Evolutionary conservation across 139 green algal genomes (phyloP).

Genomic region (Yamagishiella unicocca): DNA sequence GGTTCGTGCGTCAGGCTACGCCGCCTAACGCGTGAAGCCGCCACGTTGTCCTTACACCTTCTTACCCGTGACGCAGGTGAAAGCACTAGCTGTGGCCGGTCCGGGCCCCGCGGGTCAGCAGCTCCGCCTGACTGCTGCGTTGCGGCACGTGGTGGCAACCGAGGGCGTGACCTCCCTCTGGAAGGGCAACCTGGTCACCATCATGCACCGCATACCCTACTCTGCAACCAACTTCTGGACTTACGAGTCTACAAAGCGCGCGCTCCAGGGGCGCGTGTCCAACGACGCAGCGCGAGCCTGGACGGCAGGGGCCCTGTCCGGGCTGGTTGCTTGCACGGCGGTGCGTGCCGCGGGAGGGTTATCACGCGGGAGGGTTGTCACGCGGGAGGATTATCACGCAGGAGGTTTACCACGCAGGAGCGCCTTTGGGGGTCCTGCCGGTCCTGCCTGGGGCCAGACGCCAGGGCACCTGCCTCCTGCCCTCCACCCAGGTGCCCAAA

Average conservation of each 20-base stretch:
- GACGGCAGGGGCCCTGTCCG: conserved; percentile 80
- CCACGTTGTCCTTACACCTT: background rate
- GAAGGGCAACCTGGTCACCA: conserved; percentile 93
- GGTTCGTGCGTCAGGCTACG: conserved; percentile 58
- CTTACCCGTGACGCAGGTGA: too few relatives aligned
- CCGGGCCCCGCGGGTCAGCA: background rate
- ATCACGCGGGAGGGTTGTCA: too few relatives aligned
- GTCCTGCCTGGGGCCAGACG: too few relatives aligned
- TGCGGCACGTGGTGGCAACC: conserved; percentile 50
- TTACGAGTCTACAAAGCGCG: conserved; percentile 83
- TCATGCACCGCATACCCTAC: conserved; percentile 97
- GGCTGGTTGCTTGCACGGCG: conserved; percentile 87
- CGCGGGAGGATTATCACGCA: too few relatives aligned
- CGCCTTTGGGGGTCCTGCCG: too few relatives aligned
- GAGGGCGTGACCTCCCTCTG: conserved; percentile 91
- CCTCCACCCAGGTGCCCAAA: too few relatives aligned
- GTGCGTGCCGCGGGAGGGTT: too few relatives aligned
- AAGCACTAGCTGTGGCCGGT: background rate
- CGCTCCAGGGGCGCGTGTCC: conserved; percentile 28
- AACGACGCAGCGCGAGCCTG: conserved; percentile 72
- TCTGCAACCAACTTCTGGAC: conserved; percentile 95
- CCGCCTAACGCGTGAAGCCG: background rate
- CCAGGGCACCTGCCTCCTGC: too few relatives aligned
- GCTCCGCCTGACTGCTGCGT: background rate
- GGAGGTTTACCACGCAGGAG: too few relatives aligned